Base-by-base conservation (phyloP, 2,329 filamentous ascomycete genomes). In the Thelonectria discophora region DNA sequence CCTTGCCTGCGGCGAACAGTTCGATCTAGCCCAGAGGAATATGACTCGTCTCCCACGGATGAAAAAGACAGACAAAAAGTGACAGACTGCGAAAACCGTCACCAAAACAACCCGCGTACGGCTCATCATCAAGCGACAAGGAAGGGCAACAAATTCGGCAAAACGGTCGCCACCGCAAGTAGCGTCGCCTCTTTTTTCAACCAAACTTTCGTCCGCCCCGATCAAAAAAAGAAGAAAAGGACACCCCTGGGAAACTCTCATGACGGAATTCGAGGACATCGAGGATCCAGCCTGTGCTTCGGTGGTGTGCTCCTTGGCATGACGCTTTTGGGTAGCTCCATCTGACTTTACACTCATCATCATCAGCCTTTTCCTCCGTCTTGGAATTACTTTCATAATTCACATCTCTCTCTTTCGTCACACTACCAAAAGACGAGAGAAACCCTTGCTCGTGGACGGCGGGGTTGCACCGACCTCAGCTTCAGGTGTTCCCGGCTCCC, bases 391-490 rank as follows among this genome's bases (percentile, higher is more conserved):
- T 17, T 27, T 55, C 32, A 39, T n/a, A 34, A 13, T 34, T 30
- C 27, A 30, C 27, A 30, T 30, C 27, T 30, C n/a, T n/a, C n/a
- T n/a, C n/a, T n/a, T n/a, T n/a, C 27, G 9, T 30, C 27, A 30
- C 27, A 30, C 27, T 30, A 2, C 21, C 21, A 3, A 24, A 24
- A 24, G 3, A 24, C 21, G 3, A 24, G 27, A 10, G 27, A 30
- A 30, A 30, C 43, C 50, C 50, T 55, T 52, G 53, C 52, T 52
- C 48, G 40, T 48, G 51, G 57, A 62, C 62, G 54, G 60, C 66
- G 67, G 69, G 65, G 69, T 71, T 71, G 65, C 69, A 71, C 70
- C 65, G 37, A 71, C 69, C 52, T 71, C 69, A 71, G 69, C 69
- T 71, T 71, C 69, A 71, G 69, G 69, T 71, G 63, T 67, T 62